Base-by-base conservation (phyloP, 352 stramenopile genomes). In the Pythium rhizo-oryzae region DNA sequence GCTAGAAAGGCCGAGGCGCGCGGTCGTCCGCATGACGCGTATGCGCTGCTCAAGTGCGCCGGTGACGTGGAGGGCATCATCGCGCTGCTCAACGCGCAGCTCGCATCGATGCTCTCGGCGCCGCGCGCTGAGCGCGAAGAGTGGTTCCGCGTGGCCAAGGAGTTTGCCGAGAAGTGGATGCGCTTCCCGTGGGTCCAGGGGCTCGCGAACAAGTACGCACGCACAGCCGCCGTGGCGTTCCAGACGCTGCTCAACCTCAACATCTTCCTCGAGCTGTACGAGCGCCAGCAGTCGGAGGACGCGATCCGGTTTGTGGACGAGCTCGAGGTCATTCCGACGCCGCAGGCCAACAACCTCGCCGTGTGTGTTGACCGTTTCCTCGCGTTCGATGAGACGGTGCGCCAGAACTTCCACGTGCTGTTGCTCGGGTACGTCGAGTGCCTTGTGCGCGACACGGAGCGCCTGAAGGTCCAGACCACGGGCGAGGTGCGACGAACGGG, bases 141-240 rank as follows among this genome's bases (percentile, higher is more conserved):
- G 52, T 93, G 85, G 84, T 92, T 94, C 71, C 83, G 85, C 41
- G 79, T 92, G 56, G 83, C 85, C 4, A 91, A 92, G 66, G 81
- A 90, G 53, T 96, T 96, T 76, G 84, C 85, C 11, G 85, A 96
- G 58, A 86, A 91, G 64, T 96, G 88, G 88, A 91, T 96, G 81
- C 84, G 86, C 21, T 91, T 91, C 65, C 84, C 88, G 12, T 96
- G 88, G 88, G 88, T 92, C 23, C 83, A 92, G 52, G 70, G 72
- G 0, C 78, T 96, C 62, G 84, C 84, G 2, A 93, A 91, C 69
- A 80, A 84, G 52, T 82, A 90, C 65, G 85, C 84, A 8, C 84
- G 85, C 37, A 82, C 78, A 8, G 79, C 80, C 0, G 86, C 88
- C 9, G 78, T 92, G 44, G 84, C 88, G 23, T 94, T 96, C 79